Evolutionary conservation across 257 asterid species (phyloP).

Genomic region (Przewalskia tangutica): DNA sequence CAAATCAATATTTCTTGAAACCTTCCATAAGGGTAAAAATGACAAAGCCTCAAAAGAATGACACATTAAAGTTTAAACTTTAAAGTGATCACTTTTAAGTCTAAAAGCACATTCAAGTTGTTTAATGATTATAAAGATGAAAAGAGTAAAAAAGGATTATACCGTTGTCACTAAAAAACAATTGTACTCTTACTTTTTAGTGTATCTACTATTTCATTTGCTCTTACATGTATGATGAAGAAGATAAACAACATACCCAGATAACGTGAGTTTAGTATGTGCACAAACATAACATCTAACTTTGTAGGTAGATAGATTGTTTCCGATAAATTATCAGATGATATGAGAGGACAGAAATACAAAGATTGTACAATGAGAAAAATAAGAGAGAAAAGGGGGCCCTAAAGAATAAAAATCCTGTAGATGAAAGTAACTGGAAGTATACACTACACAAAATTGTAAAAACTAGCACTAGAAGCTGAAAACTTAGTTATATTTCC

Average conservation of each 20-base stretch:
- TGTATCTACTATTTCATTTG: neutral
- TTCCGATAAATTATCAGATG: no score
- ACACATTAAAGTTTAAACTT: neutral
- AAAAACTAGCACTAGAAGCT: constrained; percentile 6
- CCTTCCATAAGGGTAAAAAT: constrained; percentile 31
- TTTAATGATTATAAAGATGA: neutral
- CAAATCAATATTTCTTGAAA: constrained; percentile 79
- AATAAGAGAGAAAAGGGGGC: neutral
- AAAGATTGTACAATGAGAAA: constrained; percentile 2
- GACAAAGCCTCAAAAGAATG: neutral
- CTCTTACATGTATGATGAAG: neutral
- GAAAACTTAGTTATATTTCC: constrained; percentile 3
- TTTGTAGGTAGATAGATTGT: no score
- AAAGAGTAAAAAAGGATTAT: constrained; percentile 3
- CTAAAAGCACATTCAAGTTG: neutral
- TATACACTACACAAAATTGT: constrained; percentile 5
- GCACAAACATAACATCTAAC: no score
- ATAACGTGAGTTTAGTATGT: no score
- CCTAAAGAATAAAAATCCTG: constrained; percentile 19
- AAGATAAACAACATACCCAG: no score
- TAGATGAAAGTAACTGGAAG: constrained; percentile 42
- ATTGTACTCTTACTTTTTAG: neutral
- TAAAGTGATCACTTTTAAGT: neutral
- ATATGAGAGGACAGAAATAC: neutral
- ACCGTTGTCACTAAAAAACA: neutral